Evolutionary conservation across 139 green algal species (phyloP), one percentile per base, ranked within the genome.

Genomic region (Chlorella sp.): DNA sequence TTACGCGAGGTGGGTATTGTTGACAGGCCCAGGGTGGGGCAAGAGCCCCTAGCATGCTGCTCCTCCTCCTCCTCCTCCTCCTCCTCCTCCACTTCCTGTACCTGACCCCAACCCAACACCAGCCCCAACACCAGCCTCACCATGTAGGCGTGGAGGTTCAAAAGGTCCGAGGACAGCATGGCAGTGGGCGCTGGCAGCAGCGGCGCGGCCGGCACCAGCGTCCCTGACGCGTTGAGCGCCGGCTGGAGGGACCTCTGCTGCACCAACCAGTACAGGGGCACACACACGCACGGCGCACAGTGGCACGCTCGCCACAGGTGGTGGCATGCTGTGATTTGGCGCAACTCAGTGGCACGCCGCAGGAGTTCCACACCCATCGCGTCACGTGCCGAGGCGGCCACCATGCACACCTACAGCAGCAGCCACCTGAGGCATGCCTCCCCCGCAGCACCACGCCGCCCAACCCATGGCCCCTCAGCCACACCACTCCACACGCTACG

Each of bases 171-270:
- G 1, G 72, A 51, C n/a, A 70, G 61, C 36, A 60, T 26, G 35
- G 72, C 72, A 5, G 72, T 77, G 34, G 72, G 72, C 26, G 72
- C 71, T 1, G 71, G 71, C 35, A 61, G 35, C 14, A 70, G 35
- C n/a, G 31, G 71, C 26, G 71, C 29, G n/a, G 32, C 35, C 42
- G 17, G 42, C 42, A 55, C 42, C 10, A 10, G 42, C 17, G 42
- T 55, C 42, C 10, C 17, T 55, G 42, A 55, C 42, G 17, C 10
- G 42, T 10, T 55, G 42, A 55, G 42, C 10, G 10, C 17, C 17
- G 42, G 17, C 10, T 24, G 17, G 10, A 24, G 42, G 17, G 17
- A 55, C 17, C 10, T 10, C 10, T 55, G 42, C 17, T 17, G 42
- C 10, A 55, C 42, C 42, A 55, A 55, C 42, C 10, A 55, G 42